These are phyloP conservation scores for Amanita rubescens DNA, from an alignment of 768 basidiomycete genomes.

Conservation along the genomic window DNA sequence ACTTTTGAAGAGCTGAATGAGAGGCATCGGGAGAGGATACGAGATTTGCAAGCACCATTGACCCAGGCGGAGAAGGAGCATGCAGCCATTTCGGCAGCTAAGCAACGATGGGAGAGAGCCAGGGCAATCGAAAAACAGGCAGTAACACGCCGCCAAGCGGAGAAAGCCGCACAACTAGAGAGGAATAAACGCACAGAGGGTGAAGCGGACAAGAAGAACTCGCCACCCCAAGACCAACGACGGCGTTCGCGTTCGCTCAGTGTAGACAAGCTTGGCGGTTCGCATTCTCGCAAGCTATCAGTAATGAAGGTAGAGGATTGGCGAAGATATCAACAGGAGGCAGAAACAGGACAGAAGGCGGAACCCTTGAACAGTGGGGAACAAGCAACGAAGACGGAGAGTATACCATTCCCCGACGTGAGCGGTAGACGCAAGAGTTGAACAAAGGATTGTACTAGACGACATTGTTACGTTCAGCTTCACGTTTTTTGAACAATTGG, in stretches of 20 bases:
- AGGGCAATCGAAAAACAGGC: slow-evolving; percentile 69
- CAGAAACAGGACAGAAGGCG: slow-evolving; percentile 17
- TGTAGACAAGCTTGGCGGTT: slow-evolving; percentile 49
- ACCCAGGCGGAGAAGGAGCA: slow-evolving; percentile 76
- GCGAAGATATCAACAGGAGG: slow-evolving; percentile 64
- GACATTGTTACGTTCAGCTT: neutral
- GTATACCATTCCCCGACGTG: slow-evolving; percentile 52
- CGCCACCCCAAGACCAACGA: slow-evolving; percentile 25
- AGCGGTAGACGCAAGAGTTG: slow-evolving; percentile 1
- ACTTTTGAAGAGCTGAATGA: slow-evolving; percentile 87
- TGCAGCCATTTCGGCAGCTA: slow-evolving; percentile 68
- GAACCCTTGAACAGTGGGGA: slow-evolving; percentile 20
- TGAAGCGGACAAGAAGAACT: slow-evolving; percentile 25
- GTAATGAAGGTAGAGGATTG: slow-evolving; percentile 82
- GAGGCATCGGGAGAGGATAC: slow-evolving; percentile 79
- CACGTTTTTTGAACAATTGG: slow-evolving; percentile 3
- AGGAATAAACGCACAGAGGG: slow-evolving; percentile 42
- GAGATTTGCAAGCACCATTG: slow-evolving; percentile 73
- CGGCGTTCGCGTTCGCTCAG: slow-evolving; percentile 52
- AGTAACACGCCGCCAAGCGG: slow-evolving; percentile 64
- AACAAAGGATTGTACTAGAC: slow-evolving; percentile 4
- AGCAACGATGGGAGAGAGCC: slow-evolving; percentile 76
- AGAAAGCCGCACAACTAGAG: slow-evolving; percentile 53
- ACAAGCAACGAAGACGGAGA: slow-evolving; percentile 16
- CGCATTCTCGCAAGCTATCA: slow-evolving; percentile 57